phyloP scores from a whole-genome alignment of 176 grass and related monocot species.

The Musa beccarii region DNA sequence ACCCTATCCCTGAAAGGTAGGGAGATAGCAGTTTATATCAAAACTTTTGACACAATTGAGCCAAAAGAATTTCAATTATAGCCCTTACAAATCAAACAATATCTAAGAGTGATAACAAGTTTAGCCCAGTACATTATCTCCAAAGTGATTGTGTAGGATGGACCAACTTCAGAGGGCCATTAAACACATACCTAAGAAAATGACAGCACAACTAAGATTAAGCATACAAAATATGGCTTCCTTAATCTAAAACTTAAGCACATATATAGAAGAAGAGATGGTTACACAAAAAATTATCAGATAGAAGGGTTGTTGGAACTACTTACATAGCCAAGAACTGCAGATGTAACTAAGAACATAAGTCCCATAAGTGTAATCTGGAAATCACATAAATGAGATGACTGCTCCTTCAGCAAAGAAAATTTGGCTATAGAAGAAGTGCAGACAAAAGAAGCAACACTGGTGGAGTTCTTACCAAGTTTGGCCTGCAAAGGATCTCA shows the following conservation, averaged over 20 bases:
- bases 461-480: conserved; percentile 59
- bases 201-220: too few species aligned
- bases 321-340: conserved; percentile 94
- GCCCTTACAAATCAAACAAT: too few species aligned
- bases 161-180: too few species aligned
- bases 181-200: too few species aligned
- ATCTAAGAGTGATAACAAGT: too few species aligned
- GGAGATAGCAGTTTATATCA: too few species aligned
- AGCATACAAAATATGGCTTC: neutral
- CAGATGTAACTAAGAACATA: conserved; percentile 65
- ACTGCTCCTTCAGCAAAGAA: conserved; percentile 15
- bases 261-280: conserved; percentile 12
- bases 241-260: neutral
- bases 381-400: conserved; percentile 26
- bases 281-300: conserved; percentile 6
- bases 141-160: too few species aligned
- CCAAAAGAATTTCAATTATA: too few species aligned
- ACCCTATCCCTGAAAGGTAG: too few species aligned
- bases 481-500: conserved; percentile 57
- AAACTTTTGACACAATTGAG: too few species aligned
- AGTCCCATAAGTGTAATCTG: conserved; percentile 96
- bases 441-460: conserved; percentile 4
- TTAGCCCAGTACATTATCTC: too few species aligned
- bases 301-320: conserved; percentile 17
- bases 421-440: conserved; percentile 20